Conservation (phyloP, 164 flowering plant species). For the Pachysandra terminalis region DNA sequence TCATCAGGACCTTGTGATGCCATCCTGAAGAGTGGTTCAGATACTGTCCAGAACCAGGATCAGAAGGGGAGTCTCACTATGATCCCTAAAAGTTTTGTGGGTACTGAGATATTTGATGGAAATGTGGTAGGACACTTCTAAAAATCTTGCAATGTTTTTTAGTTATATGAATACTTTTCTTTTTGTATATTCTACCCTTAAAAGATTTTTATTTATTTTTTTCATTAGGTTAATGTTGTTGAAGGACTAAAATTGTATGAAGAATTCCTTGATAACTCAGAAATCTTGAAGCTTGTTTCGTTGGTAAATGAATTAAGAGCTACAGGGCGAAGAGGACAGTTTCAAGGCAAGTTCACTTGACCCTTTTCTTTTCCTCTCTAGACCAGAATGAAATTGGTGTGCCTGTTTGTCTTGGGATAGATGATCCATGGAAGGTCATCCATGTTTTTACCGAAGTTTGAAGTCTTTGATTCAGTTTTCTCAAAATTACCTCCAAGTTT, state of each 20-base stretch:
- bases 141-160: conserved; percentile 3
- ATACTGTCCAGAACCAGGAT: conserved; percentile 23
- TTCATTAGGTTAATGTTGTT: conserved; percentile 62
- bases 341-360: conserved; percentile 61
- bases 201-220: not conserved
- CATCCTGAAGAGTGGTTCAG: conserved; percentile 29
- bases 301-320: conserved; percentile 75
- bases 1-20: conserved; percentile 23
- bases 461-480: not conserved
- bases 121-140: conserved; percentile 41
- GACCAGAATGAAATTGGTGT: not conserved
- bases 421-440: not conserved
- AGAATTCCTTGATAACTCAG: conserved; percentile 43
- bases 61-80: conserved; percentile 26
- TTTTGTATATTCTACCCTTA: not conserved
- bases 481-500: not conserved
- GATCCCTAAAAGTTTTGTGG: conserved; percentile 53
- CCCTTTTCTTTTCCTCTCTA: not conserved
- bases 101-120: conserved; percentile 56
- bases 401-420: not conserved
- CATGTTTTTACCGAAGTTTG: not conserved
- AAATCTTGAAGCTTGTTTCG: conserved; percentile 51
- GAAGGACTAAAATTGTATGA: conserved; percentile 77
- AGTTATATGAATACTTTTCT: not conserved
- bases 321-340: conserved; percentile 69